Evolutionary conservation across 371 early-diverging fungal species (phyloP).

Genomic region (Mucor mucedo): DNA sequence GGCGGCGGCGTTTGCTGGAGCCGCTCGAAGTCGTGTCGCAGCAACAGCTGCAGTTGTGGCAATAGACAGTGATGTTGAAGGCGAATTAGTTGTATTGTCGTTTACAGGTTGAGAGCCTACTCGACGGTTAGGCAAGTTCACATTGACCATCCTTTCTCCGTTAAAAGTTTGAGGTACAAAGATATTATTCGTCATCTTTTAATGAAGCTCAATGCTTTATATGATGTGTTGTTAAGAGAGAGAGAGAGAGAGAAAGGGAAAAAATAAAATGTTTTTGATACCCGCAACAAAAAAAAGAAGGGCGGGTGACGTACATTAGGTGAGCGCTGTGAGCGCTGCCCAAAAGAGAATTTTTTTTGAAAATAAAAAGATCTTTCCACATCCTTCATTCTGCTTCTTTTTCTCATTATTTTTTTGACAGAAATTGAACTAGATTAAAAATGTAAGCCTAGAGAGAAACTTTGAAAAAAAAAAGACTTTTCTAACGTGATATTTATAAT

Average conservation of each 20-base stretch:
- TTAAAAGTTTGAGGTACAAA: constrained; percentile 21
- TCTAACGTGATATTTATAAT: not conserved
- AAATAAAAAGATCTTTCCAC: constrained; percentile 22
- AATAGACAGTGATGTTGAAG: not conserved
- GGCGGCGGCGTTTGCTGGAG: not conserved
- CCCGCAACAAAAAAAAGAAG: not conserved
- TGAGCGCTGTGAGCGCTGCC: no score
- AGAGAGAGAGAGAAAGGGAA: not conserved
- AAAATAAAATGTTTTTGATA: not conserved
- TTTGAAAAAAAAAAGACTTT: no score
- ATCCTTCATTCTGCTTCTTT: constrained; percentile 21
- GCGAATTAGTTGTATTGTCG: not conserved
- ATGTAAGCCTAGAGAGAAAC: constrained; percentile 3
- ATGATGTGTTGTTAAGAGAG: not conserved
- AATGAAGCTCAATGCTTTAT: not conserved
- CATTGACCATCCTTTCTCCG: constrained; percentile 21
- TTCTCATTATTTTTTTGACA: constrained; percentile 6
- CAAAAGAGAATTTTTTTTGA: constrained; percentile 11
- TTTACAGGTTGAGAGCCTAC: not conserved
- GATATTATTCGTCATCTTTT: constrained; percentile 10
- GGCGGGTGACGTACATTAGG: constrained; percentile 4
- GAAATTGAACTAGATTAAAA: not conserved
- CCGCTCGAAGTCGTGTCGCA: not conserved
- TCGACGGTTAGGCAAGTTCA: not conserved
- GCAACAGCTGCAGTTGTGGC: not conserved